These are phyloP conservation scores for Phytopythium montanum DNA, from an alignment of 352 stramenopile genomes.

Conservation along the genomic window DNA sequence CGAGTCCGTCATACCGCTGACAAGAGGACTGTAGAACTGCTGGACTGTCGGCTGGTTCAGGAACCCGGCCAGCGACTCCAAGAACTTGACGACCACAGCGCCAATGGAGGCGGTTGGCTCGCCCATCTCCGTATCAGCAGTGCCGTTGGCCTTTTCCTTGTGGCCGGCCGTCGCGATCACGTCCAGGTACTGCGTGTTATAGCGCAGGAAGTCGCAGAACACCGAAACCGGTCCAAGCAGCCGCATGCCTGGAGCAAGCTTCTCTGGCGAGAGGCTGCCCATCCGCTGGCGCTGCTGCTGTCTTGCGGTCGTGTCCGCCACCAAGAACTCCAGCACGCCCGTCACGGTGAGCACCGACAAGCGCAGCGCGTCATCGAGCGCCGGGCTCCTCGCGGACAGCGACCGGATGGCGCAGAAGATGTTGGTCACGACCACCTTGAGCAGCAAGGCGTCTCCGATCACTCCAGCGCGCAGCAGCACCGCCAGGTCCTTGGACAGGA, in stretches of 20 bases:
- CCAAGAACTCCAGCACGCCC: slow-evolving; percentile 48
- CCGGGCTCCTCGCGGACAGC: slow-evolving; percentile 13
- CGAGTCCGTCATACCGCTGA: slow-evolving; percentile 12
- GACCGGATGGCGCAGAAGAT: slow-evolving; percentile 65
- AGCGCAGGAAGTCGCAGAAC: slow-evolving; percentile 65
- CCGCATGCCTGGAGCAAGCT: slow-evolving; percentile 20
- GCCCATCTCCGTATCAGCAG: slow-evolving; percentile 14
- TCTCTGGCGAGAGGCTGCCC: slow-evolving; percentile 18
- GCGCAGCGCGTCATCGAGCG: slow-evolving; percentile 47
- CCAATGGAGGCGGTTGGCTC: slow-evolving; percentile 1
- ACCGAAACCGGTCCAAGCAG: slow-evolving; percentile 53
- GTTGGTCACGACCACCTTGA: slow-evolving; percentile 80
- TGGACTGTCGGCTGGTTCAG: slow-evolving; percentile 51
- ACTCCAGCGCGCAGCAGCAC: slow-evolving; percentile 51
- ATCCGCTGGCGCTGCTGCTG: slow-evolving; percentile 10
- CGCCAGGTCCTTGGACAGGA: slow-evolving; percentile 58
- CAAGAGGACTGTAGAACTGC: slow-evolving; percentile 30
- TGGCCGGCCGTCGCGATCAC: slow-evolving; percentile 20
- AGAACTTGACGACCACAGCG: slow-evolving; percentile 32
- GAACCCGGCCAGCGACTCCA: slow-evolving; percentile 45
- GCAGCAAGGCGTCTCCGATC: slow-evolving; percentile 67
- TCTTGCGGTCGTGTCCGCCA: slow-evolving; percentile 25
- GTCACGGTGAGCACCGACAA: slow-evolving; percentile 42
- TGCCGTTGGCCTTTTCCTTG: slow-evolving; percentile 16
- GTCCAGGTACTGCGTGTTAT: slow-evolving; percentile 45